Base-by-base conservation (phyloP, 257 asterid genomes). In the Schizonepeta tenuifolia region DNA sequence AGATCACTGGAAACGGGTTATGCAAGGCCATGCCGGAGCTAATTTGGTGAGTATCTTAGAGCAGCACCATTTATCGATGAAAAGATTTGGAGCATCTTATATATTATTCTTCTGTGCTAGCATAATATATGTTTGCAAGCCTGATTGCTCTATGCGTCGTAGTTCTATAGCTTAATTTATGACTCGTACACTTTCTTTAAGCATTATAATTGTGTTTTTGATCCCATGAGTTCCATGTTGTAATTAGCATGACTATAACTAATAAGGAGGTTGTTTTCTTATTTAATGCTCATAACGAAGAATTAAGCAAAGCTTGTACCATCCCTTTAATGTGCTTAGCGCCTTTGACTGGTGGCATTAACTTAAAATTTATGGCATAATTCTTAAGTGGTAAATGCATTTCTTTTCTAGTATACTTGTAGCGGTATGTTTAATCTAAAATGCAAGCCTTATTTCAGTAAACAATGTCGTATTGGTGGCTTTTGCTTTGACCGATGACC, bases 21-120 rank as follows among this genome's bases (percentile, higher is more conserved):
- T 95, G 98, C 98, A 90, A 79, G 99, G 98, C 60, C 99, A 95
- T 84, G 98, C 96, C 65, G 99, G 99, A 58, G 96, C 98, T 54
- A 95, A 92, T 78, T 3, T 92, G 91, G 98, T 92, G 75, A 79
- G 93, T 82, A 75, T 31, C 67, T 66, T 47, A 21, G 21, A 24
- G 17, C 21, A 61, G 24, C 65, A 47, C 26, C 31, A 41, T 6
- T 18, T 49, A 8, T 66, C 15, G n/a, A 51, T 50, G 50, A 15
- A 40, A 12, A 13, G 21, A 21, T 71, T 60, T 9, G 14, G 28
- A 70, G 62, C 72, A 67, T 64, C 53, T 65, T 51, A 38, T 44
- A 17, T 9, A 38, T n/a, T 31, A 24, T 28, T 7, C 2, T 67
- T 60, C 36, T 49, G 5, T 40, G 9, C 11, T 56, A 76, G 58